These are phyloP conservation scores for Inga oerstediana DNA, from an alignment of 306 rosid species.

Conservation along the genomic window DNA sequence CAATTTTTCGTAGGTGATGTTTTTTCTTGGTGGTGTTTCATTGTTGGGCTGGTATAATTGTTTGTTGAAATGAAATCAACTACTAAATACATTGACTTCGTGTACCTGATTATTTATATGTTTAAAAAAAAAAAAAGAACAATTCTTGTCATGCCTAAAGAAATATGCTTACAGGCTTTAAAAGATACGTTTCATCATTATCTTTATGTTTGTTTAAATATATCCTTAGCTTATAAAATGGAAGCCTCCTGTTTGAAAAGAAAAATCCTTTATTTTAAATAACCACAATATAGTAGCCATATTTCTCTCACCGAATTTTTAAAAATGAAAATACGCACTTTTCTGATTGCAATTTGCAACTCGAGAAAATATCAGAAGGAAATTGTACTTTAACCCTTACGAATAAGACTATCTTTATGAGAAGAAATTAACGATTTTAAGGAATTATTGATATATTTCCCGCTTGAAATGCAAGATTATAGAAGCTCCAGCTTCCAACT, in stretches of 20 bases:
- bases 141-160: not conserved
- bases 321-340: too few species aligned
- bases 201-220: not conserved
- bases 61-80: not conserved
- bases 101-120: not conserved
- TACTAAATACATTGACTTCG: not conserved
- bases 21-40: conserved; percentile 10
- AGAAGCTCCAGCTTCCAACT: too few species aligned
- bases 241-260: not conserved
- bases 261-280: not conserved
- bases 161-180: not conserved
- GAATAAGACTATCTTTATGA: too few species aligned
- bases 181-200: not conserved
- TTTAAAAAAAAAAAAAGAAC: not conserved
- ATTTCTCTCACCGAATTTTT: not conserved
- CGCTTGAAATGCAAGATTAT: too few species aligned
- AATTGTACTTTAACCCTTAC: too few species aligned
- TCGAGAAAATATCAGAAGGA: too few species aligned
- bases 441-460: too few species aligned
- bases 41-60: conserved; percentile 9
- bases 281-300: not conserved
- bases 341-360: too few species aligned
- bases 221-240: too few species aligned
- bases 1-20: conserved; percentile 17
- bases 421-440: too few species aligned